Base-by-base conservation (phyloP, 805 yeast genomes). In the Metschnikowia lachancei region DNA sequence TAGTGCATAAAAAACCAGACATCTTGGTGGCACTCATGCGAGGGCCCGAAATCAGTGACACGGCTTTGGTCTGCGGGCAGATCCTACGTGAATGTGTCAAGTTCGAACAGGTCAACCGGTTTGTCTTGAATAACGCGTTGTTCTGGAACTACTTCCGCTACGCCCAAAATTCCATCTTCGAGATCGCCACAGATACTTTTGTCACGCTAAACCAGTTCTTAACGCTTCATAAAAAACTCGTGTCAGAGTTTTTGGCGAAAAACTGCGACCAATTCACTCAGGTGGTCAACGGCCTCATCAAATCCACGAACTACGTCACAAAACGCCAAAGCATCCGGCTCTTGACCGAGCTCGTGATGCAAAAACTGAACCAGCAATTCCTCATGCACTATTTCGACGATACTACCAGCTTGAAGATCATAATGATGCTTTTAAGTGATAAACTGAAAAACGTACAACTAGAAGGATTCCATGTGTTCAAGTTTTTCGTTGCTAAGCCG, bases 401-500 rank as follows among this genome's bases (percentile, higher is more conserved):
- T 43, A 82, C 94, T 1, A 89, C 84, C 43, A 90, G 90, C 62
- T 70, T 94, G 59, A 94, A 92, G 64, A 67, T 90, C 45, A 78
- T 88, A 22, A 94, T 94, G 99, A 76, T 85, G 31, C 66, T 90
- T 50, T 70, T 94, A 53, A 83, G 94, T 49, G 97, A 92, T 64
- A 87, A 85, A 66, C 88, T 95, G 52, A 87, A 85, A 60, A 91
- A 91, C 64, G 76, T 94, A 48, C 97, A 91, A 62, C 66, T 81
- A 45, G 98, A 94, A 64, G 90, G 96, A 3, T 94, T 94, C 61
- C 91, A 94, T 54, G 85, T 92, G 32, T 92, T 94, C 71, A 94
- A 92, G 67, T 86, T 91, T 33, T 89, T 94, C 66, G 90, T 90
- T n/a, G 98, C 97, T 4, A 94, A 94, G 65, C 99, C 99, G 4